Conservation (phyloP, 2,329 filamentous ascomycete species). For the Sclerotinia sclerotiorum region DNA sequence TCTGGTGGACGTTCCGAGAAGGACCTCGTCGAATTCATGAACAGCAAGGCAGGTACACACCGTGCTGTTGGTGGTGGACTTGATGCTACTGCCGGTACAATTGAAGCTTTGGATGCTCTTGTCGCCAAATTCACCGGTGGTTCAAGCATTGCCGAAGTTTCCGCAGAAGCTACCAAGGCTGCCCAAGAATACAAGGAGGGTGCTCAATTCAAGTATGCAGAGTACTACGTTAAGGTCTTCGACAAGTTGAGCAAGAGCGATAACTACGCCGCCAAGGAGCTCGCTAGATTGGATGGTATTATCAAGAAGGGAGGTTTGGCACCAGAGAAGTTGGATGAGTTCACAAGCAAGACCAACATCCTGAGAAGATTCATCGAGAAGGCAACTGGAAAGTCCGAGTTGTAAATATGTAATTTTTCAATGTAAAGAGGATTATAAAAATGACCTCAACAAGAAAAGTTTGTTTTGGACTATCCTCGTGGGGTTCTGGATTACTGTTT, state of each 20-base stretch:
- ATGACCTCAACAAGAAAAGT: slow-evolving; percentile 11
- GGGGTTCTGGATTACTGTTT: not conserved
- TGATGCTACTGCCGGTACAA: slow-evolving; percentile 75
- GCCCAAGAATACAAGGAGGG: slow-evolving; percentile 63
- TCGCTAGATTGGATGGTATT: slow-evolving; percentile 74
- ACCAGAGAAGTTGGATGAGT: slow-evolving; percentile 82
- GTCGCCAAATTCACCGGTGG: slow-evolving; percentile 70
- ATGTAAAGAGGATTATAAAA: slow-evolving; percentile 1
- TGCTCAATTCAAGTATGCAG: slow-evolving; percentile 71
- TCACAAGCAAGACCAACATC: slow-evolving; percentile 84
- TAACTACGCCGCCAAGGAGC: slow-evolving; percentile 81
- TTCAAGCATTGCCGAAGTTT: slow-evolving; percentile 59
- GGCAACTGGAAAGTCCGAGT: slow-evolving; percentile 59
- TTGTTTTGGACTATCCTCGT: not conserved
- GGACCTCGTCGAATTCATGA: slow-evolving; percentile 77
- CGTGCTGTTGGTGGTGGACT: slow-evolving; percentile 79
- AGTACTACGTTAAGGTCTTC: slow-evolving; percentile 92
- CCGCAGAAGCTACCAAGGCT: slow-evolving; percentile 70
- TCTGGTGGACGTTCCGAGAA: slow-evolving; percentile 72
- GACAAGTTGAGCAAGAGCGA: slow-evolving; percentile 79
- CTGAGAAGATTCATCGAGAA: slow-evolving; percentile 72
- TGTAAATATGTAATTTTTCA: slow-evolving; percentile 37
- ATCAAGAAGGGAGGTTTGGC: slow-evolving; percentile 84
- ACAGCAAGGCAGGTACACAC: slow-evolving; percentile 85
- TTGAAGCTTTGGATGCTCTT: slow-evolving; percentile 73